Conservation (phyloP, 2,329 filamentous ascomycete species). For the Monosporascus sp. region DNA sequence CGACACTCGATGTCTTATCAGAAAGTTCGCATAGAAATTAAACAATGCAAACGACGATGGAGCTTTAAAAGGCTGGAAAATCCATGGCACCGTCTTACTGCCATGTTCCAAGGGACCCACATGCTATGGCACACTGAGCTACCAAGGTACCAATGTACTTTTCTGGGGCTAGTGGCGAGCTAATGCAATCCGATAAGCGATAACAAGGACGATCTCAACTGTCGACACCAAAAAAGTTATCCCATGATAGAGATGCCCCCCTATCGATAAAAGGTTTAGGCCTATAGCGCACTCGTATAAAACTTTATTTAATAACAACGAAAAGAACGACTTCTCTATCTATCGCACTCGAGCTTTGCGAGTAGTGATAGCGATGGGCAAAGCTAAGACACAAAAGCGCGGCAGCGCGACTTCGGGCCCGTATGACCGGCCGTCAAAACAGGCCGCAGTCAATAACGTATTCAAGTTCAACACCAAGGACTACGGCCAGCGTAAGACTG, state of each 20-base stretch:
- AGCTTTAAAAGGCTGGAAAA: too few relatives aligned
- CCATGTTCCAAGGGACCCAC: neutral
- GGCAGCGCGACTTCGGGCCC: slow-evolving; percentile 27
- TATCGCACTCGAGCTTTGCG: too few relatives aligned
- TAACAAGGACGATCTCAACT: neutral
- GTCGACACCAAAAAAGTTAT: neutral
- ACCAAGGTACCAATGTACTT: neutral
- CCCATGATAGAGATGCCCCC: neutral
- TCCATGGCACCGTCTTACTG: too few relatives aligned
- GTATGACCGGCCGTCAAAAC: slow-evolving; percentile 35
- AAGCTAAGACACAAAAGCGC: slow-evolving; percentile 33
- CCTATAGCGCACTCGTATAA: too few relatives aligned
- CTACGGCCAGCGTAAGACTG: slow-evolving; percentile 55
- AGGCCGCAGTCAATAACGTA: slow-evolving; percentile 63
- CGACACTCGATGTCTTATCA: too few relatives aligned
- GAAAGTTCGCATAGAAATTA: too few relatives aligned
- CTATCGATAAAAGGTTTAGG: neutral
- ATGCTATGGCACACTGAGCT: neutral
- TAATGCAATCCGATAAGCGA: neutral
- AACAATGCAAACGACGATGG: too few relatives aligned
- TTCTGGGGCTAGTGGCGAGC: neutral
- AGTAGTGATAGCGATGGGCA: slow-evolving; percentile 30
- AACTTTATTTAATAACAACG: too few relatives aligned
- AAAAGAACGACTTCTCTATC: too few relatives aligned
- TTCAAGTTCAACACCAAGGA: slow-evolving; percentile 93